phyloP scores from a whole-genome alignment of 2,329 filamentous ascomycete genomes.

The Fusarium neocosmosporiellum region DNA sequence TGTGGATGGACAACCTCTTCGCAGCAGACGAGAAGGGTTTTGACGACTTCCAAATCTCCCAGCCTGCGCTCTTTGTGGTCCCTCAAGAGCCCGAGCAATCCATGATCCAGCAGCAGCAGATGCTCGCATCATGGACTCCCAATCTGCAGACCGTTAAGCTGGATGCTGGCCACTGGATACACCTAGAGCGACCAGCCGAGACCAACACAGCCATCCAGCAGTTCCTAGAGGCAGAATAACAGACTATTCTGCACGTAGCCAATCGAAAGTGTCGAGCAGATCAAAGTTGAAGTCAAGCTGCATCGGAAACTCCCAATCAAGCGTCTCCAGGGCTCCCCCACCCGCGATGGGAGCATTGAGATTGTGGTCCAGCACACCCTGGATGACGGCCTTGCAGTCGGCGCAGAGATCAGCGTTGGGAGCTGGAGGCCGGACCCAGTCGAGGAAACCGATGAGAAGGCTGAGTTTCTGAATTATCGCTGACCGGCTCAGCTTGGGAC shows the following conservation, averaged over 20 bases:
- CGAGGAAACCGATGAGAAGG: slow-evolving; percentile 62
- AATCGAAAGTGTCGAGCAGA: slow-evolving; percentile 61
- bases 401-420: slow-evolving; percentile 62
- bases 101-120: slow-evolving; percentile 40
- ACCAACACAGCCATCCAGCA: slow-evolving; percentile 39
- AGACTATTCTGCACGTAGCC: slow-evolving; percentile 48
- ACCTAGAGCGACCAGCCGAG: slow-evolving; percentile 43
- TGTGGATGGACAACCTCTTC: slow-evolving; percentile 46
- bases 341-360: slow-evolving; percentile 52
- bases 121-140: slow-evolving; percentile 41
- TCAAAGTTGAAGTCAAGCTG: slow-evolving; percentile 58
- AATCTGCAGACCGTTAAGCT: slow-evolving; percentile 52
- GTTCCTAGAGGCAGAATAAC: slow-evolving; percentile 22
- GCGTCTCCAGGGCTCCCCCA: slow-evolving; percentile 37
- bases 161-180: slow-evolving; percentile 50
- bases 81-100: slow-evolving; percentile 23
- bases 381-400: slow-evolving; percentile 60
- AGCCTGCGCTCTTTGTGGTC: slow-evolving; percentile 41
- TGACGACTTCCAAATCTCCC: slow-evolving; percentile 23
- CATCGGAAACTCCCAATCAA: slow-evolving; percentile 51
- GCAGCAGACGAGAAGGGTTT: slow-evolving; percentile 39
- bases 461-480: slow-evolving; percentile 64
- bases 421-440: slow-evolving; percentile 60
- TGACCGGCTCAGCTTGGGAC: slow-evolving; percentile 55
- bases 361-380: slow-evolving; percentile 61